Percentiles rank a stretch among this genome's conserved stretches.
Conservation (phyloP, 148 eudicot species). For the Camellia granthamiana region DNA sequence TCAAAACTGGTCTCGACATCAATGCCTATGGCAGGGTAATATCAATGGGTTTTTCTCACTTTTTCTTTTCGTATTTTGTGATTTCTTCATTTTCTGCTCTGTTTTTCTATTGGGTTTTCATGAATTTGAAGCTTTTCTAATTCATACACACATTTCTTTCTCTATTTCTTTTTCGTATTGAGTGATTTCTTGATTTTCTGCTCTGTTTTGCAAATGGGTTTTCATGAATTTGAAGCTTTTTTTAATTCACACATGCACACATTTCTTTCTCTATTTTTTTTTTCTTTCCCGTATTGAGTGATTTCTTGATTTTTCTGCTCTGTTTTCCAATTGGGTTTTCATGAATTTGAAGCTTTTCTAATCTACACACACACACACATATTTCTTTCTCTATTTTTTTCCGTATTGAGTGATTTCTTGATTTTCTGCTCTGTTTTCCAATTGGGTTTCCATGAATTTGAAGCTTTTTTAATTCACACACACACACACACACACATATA, state of each 20-base stretch:
- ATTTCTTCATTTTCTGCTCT: neutral
- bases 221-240: too few species aligned
- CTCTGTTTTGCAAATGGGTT: too few species aligned
- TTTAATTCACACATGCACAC: too few species aligned
- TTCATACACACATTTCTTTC: neutral
- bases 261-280: neutral
- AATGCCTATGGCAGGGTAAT: slow-evolving; percentile 86
- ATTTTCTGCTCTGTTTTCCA: neutral
- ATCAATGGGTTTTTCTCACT: neutral
- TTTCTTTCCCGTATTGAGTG: neutral
- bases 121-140: neutral
- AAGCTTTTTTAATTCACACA: neutral
- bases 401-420: neutral
- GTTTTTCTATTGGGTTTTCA: neutral
- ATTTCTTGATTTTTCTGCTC: neutral
- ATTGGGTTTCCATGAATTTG: neutral
- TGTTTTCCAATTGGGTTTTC: neutral
- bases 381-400: neutral
- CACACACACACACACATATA: too few species aligned
- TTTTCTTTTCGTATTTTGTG: neutral
- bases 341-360: neutral
- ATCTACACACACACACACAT: neutral
- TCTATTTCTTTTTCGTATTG: too few species aligned
- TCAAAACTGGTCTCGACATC: slow-evolving; percentile 47
- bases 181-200: too few species aligned